Conservation (phyloP, 2,329 filamentous ascomycete species). For the Trichoderma polysporum region DNA sequence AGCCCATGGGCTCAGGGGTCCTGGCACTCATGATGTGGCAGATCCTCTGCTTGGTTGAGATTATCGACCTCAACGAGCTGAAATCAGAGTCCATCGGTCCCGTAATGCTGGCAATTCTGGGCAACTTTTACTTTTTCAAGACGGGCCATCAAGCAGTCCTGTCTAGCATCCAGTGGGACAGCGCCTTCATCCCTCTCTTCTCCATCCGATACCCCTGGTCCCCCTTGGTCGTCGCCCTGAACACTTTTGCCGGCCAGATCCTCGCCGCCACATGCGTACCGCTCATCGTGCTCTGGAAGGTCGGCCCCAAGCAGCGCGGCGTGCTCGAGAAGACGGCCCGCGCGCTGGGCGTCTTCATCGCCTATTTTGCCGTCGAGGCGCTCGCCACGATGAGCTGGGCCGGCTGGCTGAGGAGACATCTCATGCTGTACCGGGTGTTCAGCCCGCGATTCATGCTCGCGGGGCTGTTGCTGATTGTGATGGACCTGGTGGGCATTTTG, state of each 20-base stretch:
- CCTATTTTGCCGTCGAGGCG: constrained; percentile 80
- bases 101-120: constrained; percentile 80
- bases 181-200: constrained; percentile 84
- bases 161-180: constrained; percentile 91
- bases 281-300: constrained; percentile 84
- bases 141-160: constrained; percentile 92
- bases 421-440: constrained; percentile 97
- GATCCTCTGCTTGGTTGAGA: constrained; percentile 72
- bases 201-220: constrained; percentile 86
- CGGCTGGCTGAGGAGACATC: constrained; percentile 79
- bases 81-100: constrained; percentile 76
- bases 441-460: constrained; percentile 87
- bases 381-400: constrained; percentile 89
- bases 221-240: constrained; percentile 76
- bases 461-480: constrained; percentile 66
- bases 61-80: constrained; percentile 60
- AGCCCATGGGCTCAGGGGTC: constrained; percentile 89
- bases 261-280: constrained; percentile 78
- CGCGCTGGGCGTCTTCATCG: constrained; percentile 70
- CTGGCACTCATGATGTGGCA: constrained; percentile 84
- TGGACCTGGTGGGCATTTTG: constrained; percentile 72
- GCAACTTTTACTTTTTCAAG: constrained; percentile 95
- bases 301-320: constrained; percentile 68
- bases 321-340: constrained; percentile 69
- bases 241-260: constrained; percentile 88